A percentile compares a stretch with the other conserved stretches of the same genome.
Conservation (phyloP, 345 rosid genomes). For the Nephelium lappaceum region DNA sequence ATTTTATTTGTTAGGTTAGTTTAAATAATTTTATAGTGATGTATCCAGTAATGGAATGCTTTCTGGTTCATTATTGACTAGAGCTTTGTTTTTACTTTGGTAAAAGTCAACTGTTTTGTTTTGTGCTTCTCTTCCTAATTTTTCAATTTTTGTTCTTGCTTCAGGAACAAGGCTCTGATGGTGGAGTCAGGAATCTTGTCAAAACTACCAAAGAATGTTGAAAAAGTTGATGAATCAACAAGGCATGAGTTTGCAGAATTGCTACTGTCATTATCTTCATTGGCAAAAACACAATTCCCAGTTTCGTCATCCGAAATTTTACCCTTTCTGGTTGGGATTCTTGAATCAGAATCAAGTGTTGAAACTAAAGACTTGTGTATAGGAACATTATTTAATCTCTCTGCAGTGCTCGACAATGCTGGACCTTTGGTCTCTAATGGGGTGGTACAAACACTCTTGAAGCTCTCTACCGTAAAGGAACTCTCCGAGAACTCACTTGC, state of each 20-base stretch:
- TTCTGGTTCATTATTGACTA: conserved; percentile 15
- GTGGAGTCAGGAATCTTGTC: conserved; percentile 76
- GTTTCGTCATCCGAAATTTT: conserved; percentile 47
- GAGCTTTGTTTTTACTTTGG: neutral
- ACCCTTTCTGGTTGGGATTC: conserved; percentile 50
- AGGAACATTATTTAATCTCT: conserved; percentile 58
- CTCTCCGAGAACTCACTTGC: conserved; percentile 76
- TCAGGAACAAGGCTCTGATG: conserved; percentile 86
- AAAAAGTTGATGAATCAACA: conserved; percentile 52
- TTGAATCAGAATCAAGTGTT: conserved; percentile 49
- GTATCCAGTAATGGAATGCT: conserved; percentile 12
- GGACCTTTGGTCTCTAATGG: conserved; percentile 57
- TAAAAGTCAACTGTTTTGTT: conserved; percentile 2
- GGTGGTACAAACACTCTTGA: conserved; percentile 50
- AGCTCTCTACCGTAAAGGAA: conserved; percentile 42
- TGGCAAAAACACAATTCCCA: conserved; percentile 52
- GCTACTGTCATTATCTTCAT: conserved; percentile 60
- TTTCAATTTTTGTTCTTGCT: conserved; percentile 14
- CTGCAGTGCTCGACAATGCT: conserved; percentile 65
- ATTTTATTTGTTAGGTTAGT: conserved; percentile 9
- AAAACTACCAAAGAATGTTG: conserved; percentile 57
- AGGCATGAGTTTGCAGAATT: conserved; percentile 58
- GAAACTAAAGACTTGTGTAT: conserved; percentile 65
- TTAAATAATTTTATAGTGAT: neutral
- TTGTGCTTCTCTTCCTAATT: neutral